Conservation (phyloP, 345 rosid genomes). For the Mercurialis annua region DNA sequence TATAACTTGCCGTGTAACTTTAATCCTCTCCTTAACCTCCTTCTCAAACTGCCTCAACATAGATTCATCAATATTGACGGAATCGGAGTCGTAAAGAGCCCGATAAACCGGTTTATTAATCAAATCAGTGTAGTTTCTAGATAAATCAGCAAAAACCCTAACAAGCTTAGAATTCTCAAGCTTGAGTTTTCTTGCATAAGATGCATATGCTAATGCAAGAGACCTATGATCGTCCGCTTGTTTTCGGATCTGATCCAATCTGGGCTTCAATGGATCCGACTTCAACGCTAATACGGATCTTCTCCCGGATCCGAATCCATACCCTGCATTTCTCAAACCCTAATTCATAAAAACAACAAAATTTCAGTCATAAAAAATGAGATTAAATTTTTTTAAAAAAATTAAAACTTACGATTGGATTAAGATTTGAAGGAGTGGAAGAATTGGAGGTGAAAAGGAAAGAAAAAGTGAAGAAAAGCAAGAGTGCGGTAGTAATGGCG, state of each 20-base stretch:
- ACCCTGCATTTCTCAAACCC: conserved; percentile 37
- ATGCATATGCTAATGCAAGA: conserved; percentile 71
- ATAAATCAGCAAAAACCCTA: conserved; percentile 81
- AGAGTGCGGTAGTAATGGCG: conserved; percentile 35
- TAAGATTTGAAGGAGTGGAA: conserved; percentile 40
- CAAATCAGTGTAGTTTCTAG: conserved; percentile 79
- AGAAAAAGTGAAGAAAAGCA: conserved; percentile 52
- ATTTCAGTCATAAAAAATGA: conserved; percentile 1
- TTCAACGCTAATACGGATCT: conserved; percentile 79
- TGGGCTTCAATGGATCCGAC: conserved; percentile 85
- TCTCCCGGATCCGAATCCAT: conserved; percentile 54
- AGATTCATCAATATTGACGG: conserved; percentile 59
- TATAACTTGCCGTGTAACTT: conserved; percentile 78
- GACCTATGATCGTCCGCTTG: conserved; percentile 97
- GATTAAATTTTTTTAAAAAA: not conserved
- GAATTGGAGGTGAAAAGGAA: conserved; percentile 47
- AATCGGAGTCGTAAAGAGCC: conserved; percentile 60
- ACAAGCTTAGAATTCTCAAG: conserved; percentile 89
- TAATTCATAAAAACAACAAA: conserved; percentile 18
- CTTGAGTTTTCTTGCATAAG: conserved; percentile 92
- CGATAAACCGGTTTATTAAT: conserved; percentile 61
- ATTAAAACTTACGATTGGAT: conserved; percentile 40
- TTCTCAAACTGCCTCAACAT: conserved; percentile 75
- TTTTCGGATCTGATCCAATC: conserved; percentile 84
- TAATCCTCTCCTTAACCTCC: conserved; percentile 94